Evolutionary conservation across 345 rosid genomes (phyloP).

Genomic region (Draba incana): DNA sequence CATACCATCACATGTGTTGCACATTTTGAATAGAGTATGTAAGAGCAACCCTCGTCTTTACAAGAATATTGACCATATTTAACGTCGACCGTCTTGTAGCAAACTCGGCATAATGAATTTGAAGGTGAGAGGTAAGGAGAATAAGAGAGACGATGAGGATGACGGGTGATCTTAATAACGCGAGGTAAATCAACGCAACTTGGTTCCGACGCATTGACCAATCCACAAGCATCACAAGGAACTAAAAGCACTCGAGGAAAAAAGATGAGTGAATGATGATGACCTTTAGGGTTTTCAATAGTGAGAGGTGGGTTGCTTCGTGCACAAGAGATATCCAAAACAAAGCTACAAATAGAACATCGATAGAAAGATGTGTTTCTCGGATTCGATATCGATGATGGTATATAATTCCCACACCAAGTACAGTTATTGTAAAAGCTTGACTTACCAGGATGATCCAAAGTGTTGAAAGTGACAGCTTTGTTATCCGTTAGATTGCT

Average conservation of each 20-base stretch:
- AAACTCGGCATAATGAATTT: not conserved
- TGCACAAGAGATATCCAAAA: not conserved
- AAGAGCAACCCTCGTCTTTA: not conserved
- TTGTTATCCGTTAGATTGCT: not conserved
- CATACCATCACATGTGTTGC: not conserved
- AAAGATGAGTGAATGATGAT: conserved; percentile 1
- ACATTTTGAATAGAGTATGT: not conserved
- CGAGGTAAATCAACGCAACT: conserved; percentile 8
- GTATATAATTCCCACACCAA: conserved; percentile 13
- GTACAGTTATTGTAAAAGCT: not conserved
- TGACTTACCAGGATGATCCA: conserved; percentile 17
- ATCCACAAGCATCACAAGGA: conserved; percentile 21
- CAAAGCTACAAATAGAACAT: conserved; percentile 7
- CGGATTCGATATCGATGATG: not conserved
- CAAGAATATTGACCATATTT: conserved; percentile 16
- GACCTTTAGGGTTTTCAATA: conserved; percentile 3
- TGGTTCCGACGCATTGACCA: not conserved
- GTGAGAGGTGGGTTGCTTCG: not conserved
- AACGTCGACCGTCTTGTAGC: not conserved
- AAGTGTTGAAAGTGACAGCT: not conserved
- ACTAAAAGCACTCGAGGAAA: not conserved
- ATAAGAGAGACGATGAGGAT: conserved; percentile 13
- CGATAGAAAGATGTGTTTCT: not conserved
- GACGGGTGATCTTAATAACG: conserved; percentile 17
- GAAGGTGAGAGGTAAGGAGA: conserved; percentile 5